Evolutionary conservation across 345 rosid genomes (phyloP), one percentile per base, ranked within the genome.

Genomic region (Aquilaria sinensis): DNA sequence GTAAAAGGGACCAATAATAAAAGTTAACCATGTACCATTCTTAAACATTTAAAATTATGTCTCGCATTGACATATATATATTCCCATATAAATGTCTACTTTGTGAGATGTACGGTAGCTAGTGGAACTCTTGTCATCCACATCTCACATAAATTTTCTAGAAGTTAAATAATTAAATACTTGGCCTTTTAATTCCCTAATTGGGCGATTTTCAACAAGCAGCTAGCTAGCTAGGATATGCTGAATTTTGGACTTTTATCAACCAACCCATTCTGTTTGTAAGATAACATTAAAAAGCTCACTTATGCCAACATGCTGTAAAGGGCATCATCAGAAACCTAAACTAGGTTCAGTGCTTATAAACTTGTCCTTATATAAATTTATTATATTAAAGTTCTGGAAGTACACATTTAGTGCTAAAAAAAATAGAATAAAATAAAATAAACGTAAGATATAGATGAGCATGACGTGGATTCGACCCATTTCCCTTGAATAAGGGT

Each of bases 401-500:
- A 31, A 30, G 32, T 11, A 56, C 3, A 48, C 34, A 16, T 10
- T 12, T 67, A 51, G n/a, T 15, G 52, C 16, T 46, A 37, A 5
- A 2, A 0, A 37, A 37, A 37, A 5, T 37, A 37, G 3, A 65
- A 37, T 4, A 37, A 37, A 5, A 2, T 0, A 37, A 37, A 37
- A 5, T 4, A 37, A 23, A 23, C 23, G 23, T 23, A 23, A 23
- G 8, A 37, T 9, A 37, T 2, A 77, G 58, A 60, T 60, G 62
- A 69, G 72, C 69, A 47, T 79, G 80, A 77, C 79, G 74, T 50
- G 56, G 65, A 62, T 57, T 71, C 79, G 62, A 79, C 83, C 79
- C 81, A 58, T 70, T 71, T 67, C 77, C 81, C 75, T 63, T 23
- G 70, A 75, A 71, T 58, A 60, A 62, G 81, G 85, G 84, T 70